Base-by-base conservation (phyloP, 768 basidiomycete species). In the Tephrocybe sp. region DNA sequence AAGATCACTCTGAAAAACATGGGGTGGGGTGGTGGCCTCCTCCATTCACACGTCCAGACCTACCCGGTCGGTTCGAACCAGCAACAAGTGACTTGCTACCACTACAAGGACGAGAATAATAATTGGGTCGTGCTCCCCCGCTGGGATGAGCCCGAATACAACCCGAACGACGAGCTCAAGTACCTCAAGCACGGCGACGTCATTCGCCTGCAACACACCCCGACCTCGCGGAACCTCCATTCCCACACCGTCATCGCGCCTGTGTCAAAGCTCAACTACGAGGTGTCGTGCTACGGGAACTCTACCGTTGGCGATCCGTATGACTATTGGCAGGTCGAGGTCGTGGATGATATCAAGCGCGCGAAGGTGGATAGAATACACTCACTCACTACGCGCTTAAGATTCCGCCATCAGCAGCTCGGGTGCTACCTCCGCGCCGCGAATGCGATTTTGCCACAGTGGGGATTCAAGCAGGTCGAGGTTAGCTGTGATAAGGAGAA, bases 401-500 rank as follows among this genome's bases (percentile, higher is more conserved):
- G 96, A 53, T 87, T 98, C 73, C 79, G 76, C 54, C 96, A 99
- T 65, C 62, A 80, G 45, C 68, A 68, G 37, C 73, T 90, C 20
- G 90, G 90, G 4, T 99, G 95, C 66, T 98, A 97, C 70, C 68
- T 98, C 38, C 79, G 86, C 10, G 95, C 97, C 7, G 88, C 90
- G 28, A 98, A 95, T 68, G 81, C 85, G 2, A 77, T 90, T 46
- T 69, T 99, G 33, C 97, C 97, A 1, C 92, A 96, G 69, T 99
- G 97, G 97, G 96, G 96, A 10, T 98, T 97, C 80, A 98, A 99
- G 72, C 96, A 99, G 72, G 79, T 98, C 46, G 97, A 99, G 67
- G 95, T 98, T 41, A 89, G 84, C 59, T 99, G 97, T 67, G 87
- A 87, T 48, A 91, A 90, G 70, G 87, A 92, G 67, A 89, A 94